Evolutionary conservation across 1,284 basidiomycete species (phyloP), one percentile per base, ranked within the genome.

Genomic region (Cutaneotrichosporon mucoides): DNA sequence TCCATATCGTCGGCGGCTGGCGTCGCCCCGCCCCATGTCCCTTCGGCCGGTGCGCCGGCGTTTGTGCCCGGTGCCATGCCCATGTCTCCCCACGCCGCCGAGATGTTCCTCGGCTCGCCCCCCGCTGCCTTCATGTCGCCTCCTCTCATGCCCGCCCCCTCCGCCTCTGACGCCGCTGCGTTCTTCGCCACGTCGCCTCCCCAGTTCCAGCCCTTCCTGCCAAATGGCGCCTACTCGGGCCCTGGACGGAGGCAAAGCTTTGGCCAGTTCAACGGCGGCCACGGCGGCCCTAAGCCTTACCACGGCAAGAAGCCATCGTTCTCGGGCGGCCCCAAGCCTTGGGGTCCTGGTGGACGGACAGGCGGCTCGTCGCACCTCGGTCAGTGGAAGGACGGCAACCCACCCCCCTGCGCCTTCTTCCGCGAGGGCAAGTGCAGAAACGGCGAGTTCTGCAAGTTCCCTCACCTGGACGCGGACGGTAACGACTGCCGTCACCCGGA

Each of bases 391-490:
- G 75, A 78, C 58, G 76, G 76, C n/a, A 66, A 69, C 54, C 76
- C 76, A 1, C 76, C 76, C 46, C 70, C 76, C 1, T 78, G 76
- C 49, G 73, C 73, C 53, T 78, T 78, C 63, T 78, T 75, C 68
- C 64, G 57, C 13, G 72, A 76, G 62, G 71, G 66, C 56, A 78
- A 78, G 64, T 78, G 76, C 63, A 68, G 75, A 59, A 78, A 77
- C 62, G 74, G 73, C 38, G 75, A 77, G 53, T 75, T 70, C 66
- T 78, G 76, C 68, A 78, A 76, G 65, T 78, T 78, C 70, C 76
- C 76, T 41, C 76, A 78, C 60, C 60, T 78, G 16, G 71, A 75
- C 56, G 64, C 71, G 24, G 71, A 76, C 50, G 76, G 76, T 42
- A 75, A 72, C 56, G 76, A 78, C 57, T 69, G 66, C 47, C 71